A percentile compares a stretch with the other conserved stretches of the same genome.
Conservation (phyloP, 2,329 filamentous ascomycete species). For the Trichoderma sp. region DNA sequence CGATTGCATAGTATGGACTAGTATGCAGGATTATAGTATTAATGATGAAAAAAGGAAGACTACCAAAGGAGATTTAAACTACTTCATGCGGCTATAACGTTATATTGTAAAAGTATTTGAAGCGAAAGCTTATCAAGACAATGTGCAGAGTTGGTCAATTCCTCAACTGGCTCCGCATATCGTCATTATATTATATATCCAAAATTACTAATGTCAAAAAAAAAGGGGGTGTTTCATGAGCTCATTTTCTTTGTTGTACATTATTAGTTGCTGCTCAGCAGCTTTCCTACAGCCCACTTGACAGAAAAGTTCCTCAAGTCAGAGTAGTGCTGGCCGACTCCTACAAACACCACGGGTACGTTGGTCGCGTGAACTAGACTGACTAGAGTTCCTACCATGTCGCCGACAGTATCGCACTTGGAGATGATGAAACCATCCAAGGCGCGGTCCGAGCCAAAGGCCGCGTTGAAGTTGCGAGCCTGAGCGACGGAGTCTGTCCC, state of each 20-base stretch:
- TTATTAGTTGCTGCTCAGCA: slow-evolving; percentile 53
- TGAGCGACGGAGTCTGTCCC: slow-evolving; percentile 95
- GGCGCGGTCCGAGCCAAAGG: slow-evolving; percentile 77
- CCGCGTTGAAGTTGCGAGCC: slow-evolving; percentile 92
- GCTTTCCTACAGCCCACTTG: slow-evolving; percentile 68
- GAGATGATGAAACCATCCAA: slow-evolving; percentile 98
- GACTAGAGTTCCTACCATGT: slow-evolving; percentile 95
- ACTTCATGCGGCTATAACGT: background rate
- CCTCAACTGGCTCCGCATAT: background rate
- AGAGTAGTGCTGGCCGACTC: slow-evolving; percentile 69
- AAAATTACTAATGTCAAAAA: slow-evolving; percentile 1
- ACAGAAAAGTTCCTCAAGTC: slow-evolving; percentile 70
- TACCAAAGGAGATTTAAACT: background rate
- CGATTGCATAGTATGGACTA: slow-evolving; percentile 12
- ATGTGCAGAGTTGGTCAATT: background rate
- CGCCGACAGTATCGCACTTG: slow-evolving; percentile 98
- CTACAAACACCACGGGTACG: slow-evolving; percentile 92
- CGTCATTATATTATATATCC: slow-evolving; percentile 11
- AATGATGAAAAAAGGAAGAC: slow-evolving; percentile 7
- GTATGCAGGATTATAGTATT: slow-evolving; percentile 21
- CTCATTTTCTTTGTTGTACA: slow-evolving; percentile 2
- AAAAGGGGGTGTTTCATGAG: background rate
- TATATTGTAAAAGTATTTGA: background rate
- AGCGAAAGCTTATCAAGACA: background rate
- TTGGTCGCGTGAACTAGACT: slow-evolving; percentile 97